Evolutionary conservation across 768 basidiomycete species (phyloP).

Genomic region (Galerina marginata): DNA sequence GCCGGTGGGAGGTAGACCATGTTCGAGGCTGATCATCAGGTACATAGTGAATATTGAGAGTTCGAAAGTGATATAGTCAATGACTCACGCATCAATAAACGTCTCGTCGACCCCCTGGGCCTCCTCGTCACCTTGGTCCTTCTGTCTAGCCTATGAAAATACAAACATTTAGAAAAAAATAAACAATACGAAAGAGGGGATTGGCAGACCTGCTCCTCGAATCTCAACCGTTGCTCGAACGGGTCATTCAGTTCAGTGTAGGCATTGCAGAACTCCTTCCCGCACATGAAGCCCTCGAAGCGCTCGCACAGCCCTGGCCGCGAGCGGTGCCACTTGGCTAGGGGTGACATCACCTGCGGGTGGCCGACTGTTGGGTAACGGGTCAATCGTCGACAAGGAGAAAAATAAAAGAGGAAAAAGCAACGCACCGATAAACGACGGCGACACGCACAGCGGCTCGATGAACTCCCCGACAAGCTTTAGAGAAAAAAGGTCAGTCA

Average conservation of each 20-base stretch:
- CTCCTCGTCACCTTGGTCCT: constrained; percentile 97
- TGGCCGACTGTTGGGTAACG: constrained; percentile 73
- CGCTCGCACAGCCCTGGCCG: constrained; percentile 97
- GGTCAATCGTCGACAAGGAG: not conserved
- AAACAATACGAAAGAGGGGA: not conserved
- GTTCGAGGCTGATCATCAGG: constrained; percentile 72
- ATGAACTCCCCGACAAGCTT: constrained; percentile 98
- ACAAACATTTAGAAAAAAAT: not conserved
- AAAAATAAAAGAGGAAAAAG: not conserved
- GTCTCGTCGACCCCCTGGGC: constrained; percentile 97
- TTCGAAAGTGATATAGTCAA: not conserved
- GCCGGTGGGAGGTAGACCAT: constrained; percentile 96
- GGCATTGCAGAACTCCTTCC: constrained; percentile 98
- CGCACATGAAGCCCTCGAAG: constrained; percentile 98
- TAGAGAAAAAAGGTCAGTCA: constrained; percentile 1
- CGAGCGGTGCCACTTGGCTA: constrained; percentile 98
- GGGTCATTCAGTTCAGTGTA: constrained; percentile 99
- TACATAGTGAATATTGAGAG: constrained; percentile 10
- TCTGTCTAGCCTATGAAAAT: constrained; percentile 71
- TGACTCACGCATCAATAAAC: constrained; percentile 88
- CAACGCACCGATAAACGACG: constrained; percentile 85
- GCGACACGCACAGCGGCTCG: constrained; percentile 95
- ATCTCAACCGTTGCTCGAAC: constrained; percentile 92
- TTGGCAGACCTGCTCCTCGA: constrained; percentile 81
- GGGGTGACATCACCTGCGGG: constrained; percentile 99